Base-by-base conservation (phyloP, 805 yeast species). In the Kuraishia molischiana region DNA sequence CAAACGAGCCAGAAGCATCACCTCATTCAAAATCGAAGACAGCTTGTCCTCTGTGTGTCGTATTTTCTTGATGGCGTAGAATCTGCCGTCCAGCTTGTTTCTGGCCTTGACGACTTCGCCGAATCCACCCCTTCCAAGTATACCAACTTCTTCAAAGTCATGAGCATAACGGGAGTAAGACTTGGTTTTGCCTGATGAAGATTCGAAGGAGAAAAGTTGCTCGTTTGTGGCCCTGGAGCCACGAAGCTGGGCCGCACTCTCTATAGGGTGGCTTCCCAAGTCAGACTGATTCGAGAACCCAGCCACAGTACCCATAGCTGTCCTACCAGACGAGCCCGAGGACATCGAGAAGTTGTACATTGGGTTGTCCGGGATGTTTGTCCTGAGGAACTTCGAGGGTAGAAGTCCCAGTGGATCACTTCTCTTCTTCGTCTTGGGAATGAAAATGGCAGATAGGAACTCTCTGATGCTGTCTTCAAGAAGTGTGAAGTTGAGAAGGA, bases 81-180 rank as follows among this genome's bases (percentile, higher is more conserved):
- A 85, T 13, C 96, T 71, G 17, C 98, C 97, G 54, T 92, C 99
- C 45, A 92, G 71, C 41, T 89, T 74, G 54, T 89, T 90, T 43
- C 98, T 67, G 0, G 92, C 97, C 51, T 90, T 89, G n/a, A 92
- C 96, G 6, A 92, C 99, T 56, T 92, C 97, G 4, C 99, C 99
- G 60, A 83, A 92, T 0, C 95, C 99, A 29, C 99, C 99, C 48
- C 79, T 77, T 2, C 99, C 99, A 6, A 92, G 61, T 17, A 80
- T 75, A 0, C 90, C 92, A 32, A 86, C 83, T 53, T 92, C 98
- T 56, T 92, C 98, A 58, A 94, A 92, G 54, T 92, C 99, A 44
- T 89, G 76, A 3, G 79, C 83, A 53, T 90, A 92, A 44, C 98
- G 67, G 1, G 95, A 86, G 40, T 66, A 59, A 32, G 63, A 48